Evolutionary conservation across 768 basidiomycete species (phyloP), one percentile per base, ranked within the genome.

Genomic region (Podaxis sp.): DNA sequence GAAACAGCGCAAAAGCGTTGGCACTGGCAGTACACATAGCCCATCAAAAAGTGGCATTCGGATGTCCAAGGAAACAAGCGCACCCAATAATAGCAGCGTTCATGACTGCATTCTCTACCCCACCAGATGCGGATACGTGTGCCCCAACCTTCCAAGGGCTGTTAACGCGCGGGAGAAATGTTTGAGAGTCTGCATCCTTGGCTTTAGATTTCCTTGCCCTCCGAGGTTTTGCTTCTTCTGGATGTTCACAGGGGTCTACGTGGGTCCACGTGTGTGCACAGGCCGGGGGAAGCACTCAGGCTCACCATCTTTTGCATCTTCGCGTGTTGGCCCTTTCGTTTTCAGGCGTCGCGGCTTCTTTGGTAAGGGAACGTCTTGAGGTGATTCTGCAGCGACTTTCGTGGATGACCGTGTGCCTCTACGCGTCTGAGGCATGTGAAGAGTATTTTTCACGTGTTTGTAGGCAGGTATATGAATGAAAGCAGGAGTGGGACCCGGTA

Each of bases 101-200:
- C 4, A 82, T 60, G 17, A 93, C 73, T 0, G 90, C 74, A 60
- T 91, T 89, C 70, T 92, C 89, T 0, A 93, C 84, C 1, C 93
- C 93, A 2, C 92, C 92, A 0, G 87, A 85, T 8, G 89, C 82
- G 13, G 92, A 93, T 24, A 94, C 89, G 69, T 96, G 93, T 3
- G 92, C 92, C 1, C 93, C 93, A 12, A 95, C 78, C 70, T 89
- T 89, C 87, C 88, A 90, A 0, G 70, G 67, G 49, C 77, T 82
- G 0, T 70, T 65, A 3, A 68, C 63, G 22, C 79, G 73, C n/a
- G 70, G 64, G n/a, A 75, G 73, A 59, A 75, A 71, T 4, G 59
- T 51, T 33, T 40, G 63, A 5, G 63, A 56, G 51, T 75, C 72
- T 4, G 61, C 38, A 5, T 59, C 28, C 46, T 65, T 67, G 1